Percentiles rank a stretch among this genome's conserved stretches.
These are phyloP conservation scores for Suhomyces yuchorum DNA, from an alignment of 1,139 yeast genomes.

Conservation along the genomic window DNA sequence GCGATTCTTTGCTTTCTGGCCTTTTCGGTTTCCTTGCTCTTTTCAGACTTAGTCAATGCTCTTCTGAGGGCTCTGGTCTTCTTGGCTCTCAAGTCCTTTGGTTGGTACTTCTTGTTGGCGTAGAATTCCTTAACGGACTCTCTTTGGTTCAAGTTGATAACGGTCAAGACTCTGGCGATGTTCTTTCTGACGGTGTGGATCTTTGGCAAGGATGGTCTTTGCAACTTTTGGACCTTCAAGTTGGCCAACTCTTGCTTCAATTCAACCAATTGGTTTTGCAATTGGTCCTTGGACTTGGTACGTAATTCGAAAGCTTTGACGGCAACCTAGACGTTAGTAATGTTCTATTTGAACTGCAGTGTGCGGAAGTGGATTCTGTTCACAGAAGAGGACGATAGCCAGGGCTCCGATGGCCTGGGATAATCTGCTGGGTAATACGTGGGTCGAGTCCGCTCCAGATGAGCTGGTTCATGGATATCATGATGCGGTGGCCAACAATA, in stretches of 20 bases:
- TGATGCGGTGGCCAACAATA: too few species aligned
- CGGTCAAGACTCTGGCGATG: slow-evolving; percentile 97
- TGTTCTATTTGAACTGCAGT: slow-evolving; percentile 3
- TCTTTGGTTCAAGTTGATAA: slow-evolving; percentile 97
- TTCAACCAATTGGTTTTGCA: slow-evolving; percentile 91
- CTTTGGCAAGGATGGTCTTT: slow-evolving; percentile 90
- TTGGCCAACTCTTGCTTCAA: slow-evolving; percentile 96
- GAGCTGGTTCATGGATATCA: too few species aligned
- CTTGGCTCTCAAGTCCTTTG: slow-evolving; percentile 99
- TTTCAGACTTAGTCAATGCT: slow-evolving; percentile 87
- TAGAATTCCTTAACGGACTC: slow-evolving; percentile 92
- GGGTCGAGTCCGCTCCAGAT: too few species aligned
- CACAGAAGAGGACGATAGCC: background rate
- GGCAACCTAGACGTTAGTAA: slow-evolving; percentile 65
- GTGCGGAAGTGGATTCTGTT: background rate
- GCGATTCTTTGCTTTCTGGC: slow-evolving; percentile 91
- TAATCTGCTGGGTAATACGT: background rate
- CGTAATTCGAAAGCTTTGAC: slow-evolving; percentile 95
- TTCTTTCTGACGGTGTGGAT: slow-evolving; percentile 96
- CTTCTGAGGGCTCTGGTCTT: slow-evolving; percentile 99
- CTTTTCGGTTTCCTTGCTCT: slow-evolving; percentile 78
- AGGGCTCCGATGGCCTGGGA: background rate
- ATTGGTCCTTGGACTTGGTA: slow-evolving; percentile 96
- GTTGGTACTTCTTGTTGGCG: slow-evolving; percentile 95
- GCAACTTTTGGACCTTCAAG: slow-evolving; percentile 94